A percentile compares a stretch with the other conserved stretches of the same genome.
phyloP scores from a whole-genome alignment of 331 rosid genomes.

The Rosa hybrid region DNA sequence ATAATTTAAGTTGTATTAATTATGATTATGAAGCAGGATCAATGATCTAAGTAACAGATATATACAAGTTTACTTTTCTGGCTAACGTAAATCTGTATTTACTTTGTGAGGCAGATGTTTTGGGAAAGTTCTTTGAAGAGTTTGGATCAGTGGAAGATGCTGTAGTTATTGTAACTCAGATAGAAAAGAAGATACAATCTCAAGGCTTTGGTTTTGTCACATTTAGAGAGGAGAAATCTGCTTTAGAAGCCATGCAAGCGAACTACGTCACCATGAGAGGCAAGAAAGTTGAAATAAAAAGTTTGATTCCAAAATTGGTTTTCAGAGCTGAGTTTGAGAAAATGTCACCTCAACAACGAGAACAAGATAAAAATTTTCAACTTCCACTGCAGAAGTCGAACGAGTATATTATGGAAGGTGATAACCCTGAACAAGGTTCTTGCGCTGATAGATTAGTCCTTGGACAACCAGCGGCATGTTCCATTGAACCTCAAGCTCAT shows the following conservation, averaged over 20 bases:
- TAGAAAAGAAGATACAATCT: slow-evolving; percentile 28
- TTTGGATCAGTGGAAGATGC: slow-evolving; percentile 45
- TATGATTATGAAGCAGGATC: not conserved
- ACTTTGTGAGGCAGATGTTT: slow-evolving; percentile 26
- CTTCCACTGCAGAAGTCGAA: slow-evolving; percentile 2
- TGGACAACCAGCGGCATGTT: slow-evolving; percentile 7
- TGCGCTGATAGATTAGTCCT: slow-evolving; percentile 22
- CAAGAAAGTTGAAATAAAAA: slow-evolving; percentile 43
- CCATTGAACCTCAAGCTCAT: slow-evolving; percentile 12
- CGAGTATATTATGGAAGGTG: slow-evolving; percentile 21
- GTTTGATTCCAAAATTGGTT: slow-evolving; percentile 25
- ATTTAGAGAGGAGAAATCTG: slow-evolving; percentile 41
- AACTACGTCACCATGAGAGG: slow-evolving; percentile 28
- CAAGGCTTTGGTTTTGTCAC: slow-evolving; percentile 47
- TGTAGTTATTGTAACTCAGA: slow-evolving; percentile 29
- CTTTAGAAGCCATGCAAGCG: slow-evolving; percentile 28
- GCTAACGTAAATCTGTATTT: not conserved
- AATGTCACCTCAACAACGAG: slow-evolving; percentile 17
- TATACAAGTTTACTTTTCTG: not conserved
- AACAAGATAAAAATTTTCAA: slow-evolving; percentile 14
- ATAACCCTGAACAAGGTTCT: slow-evolving; percentile 23
- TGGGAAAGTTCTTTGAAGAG: slow-evolving; percentile 35
- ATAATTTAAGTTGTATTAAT: not conserved
- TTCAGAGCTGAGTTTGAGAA: slow-evolving; percentile 13
- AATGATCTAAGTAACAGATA: not conserved